Percentiles rank a stretch among this genome's conserved stretches.
phyloP scores from a whole-genome alignment of 768 basidiomycete species.

The Austroboletus eburneus region DNA sequence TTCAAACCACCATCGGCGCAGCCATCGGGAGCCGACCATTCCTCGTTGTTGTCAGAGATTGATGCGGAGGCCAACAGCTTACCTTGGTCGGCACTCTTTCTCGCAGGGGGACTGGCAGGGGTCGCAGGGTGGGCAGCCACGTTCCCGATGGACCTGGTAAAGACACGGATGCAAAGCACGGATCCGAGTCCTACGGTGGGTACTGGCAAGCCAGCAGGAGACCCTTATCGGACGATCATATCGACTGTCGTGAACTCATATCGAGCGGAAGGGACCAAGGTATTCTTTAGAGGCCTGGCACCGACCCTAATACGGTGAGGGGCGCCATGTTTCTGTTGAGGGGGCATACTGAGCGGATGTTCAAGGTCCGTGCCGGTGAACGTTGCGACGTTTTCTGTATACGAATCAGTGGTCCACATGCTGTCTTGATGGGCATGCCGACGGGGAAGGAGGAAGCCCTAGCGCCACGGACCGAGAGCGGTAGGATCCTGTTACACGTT shows the following conservation, averaged over 20 bases:
- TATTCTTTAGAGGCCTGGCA: conserved; percentile 73
- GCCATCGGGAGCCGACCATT: conserved; percentile 25
- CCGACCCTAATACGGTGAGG: conserved; percentile 76
- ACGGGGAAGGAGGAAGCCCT: too few species aligned
- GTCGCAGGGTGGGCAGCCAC: conserved; percentile 74
- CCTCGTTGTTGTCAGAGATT: conserved; percentile 39
- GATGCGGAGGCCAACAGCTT: conserved; percentile 34
- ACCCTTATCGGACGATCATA: conserved; percentile 56
- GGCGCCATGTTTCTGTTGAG: not conserved
- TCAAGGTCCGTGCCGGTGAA: conserved; percentile 79
- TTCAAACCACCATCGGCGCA: conserved; percentile 34
- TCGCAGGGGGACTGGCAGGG: conserved; percentile 77
- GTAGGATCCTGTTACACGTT: too few species aligned
- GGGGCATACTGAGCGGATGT: too few species aligned
- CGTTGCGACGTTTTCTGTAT: conserved; percentile 75
- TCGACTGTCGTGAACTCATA: conserved; percentile 61
- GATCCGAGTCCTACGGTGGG: conserved; percentile 2
- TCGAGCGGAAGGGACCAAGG: conserved; percentile 56
- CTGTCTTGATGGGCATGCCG: conserved; percentile 25
- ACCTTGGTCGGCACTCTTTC: conserved; percentile 55
- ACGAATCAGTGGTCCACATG: conserved; percentile 53
- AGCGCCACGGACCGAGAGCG: too few species aligned
- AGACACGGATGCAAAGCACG: conserved; percentile 78
- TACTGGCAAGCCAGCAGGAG: too few species aligned
- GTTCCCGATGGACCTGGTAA: conserved; percentile 87